Conservation (phyloP, 768 basidiomycete genomes). For the Daedaleopsis nitida region DNA sequence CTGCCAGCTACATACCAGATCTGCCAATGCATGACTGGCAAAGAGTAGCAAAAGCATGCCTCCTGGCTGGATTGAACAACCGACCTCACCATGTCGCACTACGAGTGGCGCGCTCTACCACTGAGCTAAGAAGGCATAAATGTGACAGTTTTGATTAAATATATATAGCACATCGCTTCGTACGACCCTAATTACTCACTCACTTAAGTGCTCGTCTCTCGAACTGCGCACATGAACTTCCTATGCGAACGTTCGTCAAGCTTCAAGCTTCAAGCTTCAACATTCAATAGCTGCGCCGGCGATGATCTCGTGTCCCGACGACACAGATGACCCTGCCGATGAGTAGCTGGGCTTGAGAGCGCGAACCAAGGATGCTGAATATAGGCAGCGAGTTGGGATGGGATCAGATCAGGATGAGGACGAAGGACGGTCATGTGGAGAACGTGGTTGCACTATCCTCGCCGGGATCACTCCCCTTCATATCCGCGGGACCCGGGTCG, state of each 20-base stretch:
- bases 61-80: constrained; percentile 43
- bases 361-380: not conserved
- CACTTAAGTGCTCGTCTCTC: too few species aligned
- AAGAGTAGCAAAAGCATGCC: constrained; percentile 26
- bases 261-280: too few species aligned
- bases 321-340: too few species aligned
- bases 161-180: too few species aligned
- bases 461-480: not conserved
- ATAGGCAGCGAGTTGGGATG: not conserved
- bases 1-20: too few species aligned
- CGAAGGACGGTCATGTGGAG: not conserved
- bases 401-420: not conserved
- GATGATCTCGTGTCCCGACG: too few species aligned
- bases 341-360: not conserved
- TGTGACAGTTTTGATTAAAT: not conserved
- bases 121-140: constrained; percentile 56
- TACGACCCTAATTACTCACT: too few species aligned
- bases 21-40: too few species aligned
- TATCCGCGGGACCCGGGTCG: not conserved
- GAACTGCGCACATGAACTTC: too few species aligned
- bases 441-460: not conserved
- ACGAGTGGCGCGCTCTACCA: constrained; percentile 65
- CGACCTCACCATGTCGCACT: constrained; percentile 39
- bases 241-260: too few species aligned
- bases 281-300: too few species aligned